A percentile compares a stretch with the other conserved stretches of the same genome.
These are phyloP conservation scores for Epicoccum sorghinum DNA, from an alignment of 2,329 filamentous ascomycete genomes.

Conservation along the genomic window DNA sequence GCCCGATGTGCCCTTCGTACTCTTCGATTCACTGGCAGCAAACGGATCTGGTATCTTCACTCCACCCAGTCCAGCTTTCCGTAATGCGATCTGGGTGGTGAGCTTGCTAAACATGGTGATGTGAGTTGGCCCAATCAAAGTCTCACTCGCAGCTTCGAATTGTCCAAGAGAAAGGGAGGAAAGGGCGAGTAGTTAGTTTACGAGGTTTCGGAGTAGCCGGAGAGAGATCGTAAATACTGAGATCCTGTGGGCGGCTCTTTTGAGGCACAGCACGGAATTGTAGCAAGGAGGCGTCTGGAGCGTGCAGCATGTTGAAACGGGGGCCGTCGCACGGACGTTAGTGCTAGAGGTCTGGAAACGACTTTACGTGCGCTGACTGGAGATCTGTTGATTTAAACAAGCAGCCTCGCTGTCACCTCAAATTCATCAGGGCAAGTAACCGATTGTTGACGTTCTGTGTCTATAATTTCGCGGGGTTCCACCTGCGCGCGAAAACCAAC, in stretches of 20 bases:
- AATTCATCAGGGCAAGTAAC: background rate
- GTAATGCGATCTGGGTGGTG: slow-evolving; percentile 64
- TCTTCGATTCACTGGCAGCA: slow-evolving; percentile 30
- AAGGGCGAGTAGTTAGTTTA: background rate
- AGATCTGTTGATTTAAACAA: background rate
- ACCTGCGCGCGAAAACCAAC: too few relatives aligned
- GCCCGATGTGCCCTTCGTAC: slow-evolving; percentile 33
- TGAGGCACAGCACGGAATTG: background rate
- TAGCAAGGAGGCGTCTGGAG: slow-evolving; percentile 13
- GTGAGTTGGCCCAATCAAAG: slow-evolving; percentile 2
- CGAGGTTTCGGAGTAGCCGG: background rate
- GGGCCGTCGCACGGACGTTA: slow-evolving; percentile 19
- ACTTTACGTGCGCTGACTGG: slow-evolving; percentile 1
- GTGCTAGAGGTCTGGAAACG: slow-evolving; percentile 5
- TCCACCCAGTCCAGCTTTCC: slow-evolving; percentile 61
- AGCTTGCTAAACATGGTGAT: slow-evolving; percentile 61
- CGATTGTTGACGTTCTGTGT: background rate
- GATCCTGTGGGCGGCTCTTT: slow-evolving; percentile 1
- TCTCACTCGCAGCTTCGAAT: background rate
- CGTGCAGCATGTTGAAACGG: slow-evolving; percentile 18
- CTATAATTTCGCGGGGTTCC: background rate
- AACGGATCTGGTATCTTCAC: slow-evolving; percentile 51
- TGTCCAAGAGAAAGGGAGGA: background rate
- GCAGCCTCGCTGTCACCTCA: background rate
- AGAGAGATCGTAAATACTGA: background rate